A percentile compares a stretch with the other conserved stretches of the same genome.
Conservation (phyloP, 208 protist genomes). For the Acanthamoeba quina region DNA sequence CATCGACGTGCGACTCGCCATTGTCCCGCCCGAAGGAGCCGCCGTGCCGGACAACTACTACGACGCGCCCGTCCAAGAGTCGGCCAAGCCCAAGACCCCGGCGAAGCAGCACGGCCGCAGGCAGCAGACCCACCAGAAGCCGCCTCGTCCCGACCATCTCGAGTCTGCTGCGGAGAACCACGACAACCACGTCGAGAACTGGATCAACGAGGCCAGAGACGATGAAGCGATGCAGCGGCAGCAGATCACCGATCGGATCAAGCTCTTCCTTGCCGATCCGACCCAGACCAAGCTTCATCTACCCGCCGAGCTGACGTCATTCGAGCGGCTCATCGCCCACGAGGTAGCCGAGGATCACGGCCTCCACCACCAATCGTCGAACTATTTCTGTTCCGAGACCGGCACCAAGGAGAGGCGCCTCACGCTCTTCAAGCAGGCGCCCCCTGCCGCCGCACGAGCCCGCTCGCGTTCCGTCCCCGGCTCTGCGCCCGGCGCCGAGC, state of each 20-base stretch:
- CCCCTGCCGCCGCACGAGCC: neutral
- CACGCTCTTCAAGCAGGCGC: slow-evolving; percentile 36
- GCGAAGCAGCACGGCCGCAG: slow-evolving; percentile 22
- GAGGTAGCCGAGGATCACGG: slow-evolving; percentile 32
- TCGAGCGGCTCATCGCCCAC: slow-evolving; percentile 57
- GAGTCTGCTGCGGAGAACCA: neutral
- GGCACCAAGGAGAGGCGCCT: slow-evolving; percentile 28
- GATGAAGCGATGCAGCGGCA: neutral
- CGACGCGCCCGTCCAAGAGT: neutral
- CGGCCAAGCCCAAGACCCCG: slow-evolving; percentile 9
- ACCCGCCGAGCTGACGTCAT: slow-evolving; percentile 44
- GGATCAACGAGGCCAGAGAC: neutral
- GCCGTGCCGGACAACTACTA: slow-evolving; percentile 44
- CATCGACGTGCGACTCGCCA: slow-evolving; percentile 57
- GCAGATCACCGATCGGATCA: neutral
- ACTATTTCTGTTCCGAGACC: slow-evolving; percentile 61
- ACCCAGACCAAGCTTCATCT: slow-evolving; percentile 18
- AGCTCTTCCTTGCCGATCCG: slow-evolving; percentile 4
- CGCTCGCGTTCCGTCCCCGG: slow-evolving; percentile 34
- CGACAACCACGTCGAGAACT: neutral
- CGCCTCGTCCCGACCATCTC: neutral
- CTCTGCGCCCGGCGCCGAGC: neutral
- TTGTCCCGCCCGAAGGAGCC: slow-evolving; percentile 38
- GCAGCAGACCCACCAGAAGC: neutral
- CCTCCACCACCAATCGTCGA: slow-evolving; percentile 42